Conservation (phyloP, 345 rosid genomes). For the Gynandropsis gynandra region DNA sequence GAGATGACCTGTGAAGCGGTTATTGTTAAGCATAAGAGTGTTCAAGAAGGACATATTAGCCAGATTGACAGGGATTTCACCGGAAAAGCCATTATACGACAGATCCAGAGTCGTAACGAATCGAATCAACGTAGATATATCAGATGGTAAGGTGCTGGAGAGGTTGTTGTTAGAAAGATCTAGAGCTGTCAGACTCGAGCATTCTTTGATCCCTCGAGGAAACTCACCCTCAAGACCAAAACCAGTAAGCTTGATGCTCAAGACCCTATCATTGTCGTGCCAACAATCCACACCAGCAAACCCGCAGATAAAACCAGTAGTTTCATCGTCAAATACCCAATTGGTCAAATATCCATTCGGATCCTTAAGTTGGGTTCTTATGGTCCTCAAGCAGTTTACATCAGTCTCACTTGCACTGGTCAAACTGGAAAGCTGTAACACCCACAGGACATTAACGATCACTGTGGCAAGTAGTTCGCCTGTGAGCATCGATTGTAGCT, state of each 20-base stretch:
- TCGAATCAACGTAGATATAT: background rate
- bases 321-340: constrained; percentile 18
- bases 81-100: constrained; percentile 22
- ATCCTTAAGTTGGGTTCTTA: constrained; percentile 38
- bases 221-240: constrained; percentile 27
- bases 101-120: constrained; percentile 10
- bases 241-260: constrained; percentile 12
- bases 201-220: constrained; percentile 20
- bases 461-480: constrained; percentile 8
- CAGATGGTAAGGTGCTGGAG: constrained; percentile 19
- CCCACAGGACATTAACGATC: constrained; percentile 28
- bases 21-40: constrained; percentile 13
- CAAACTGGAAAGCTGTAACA: constrained; percentile 32
- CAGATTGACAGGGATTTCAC: constrained; percentile 17
- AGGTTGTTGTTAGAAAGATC: constrained; percentile 22
- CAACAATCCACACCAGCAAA: constrained; percentile 25
- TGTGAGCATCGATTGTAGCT: constrained; percentile 18
- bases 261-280: background rate
- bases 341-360: constrained; percentile 30
- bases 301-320: constrained; percentile 12
- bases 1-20: constrained; percentile 16
- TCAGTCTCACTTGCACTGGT: constrained; percentile 34
- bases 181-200: constrained; percentile 9
- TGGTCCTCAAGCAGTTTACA: constrained; percentile 41
- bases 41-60: background rate